Evolutionary conservation across 192 early-diverging fungal genomes (phyloP), one percentile per base, ranked within the genome.

Genomic region (Coemansia sp.): DNA sequence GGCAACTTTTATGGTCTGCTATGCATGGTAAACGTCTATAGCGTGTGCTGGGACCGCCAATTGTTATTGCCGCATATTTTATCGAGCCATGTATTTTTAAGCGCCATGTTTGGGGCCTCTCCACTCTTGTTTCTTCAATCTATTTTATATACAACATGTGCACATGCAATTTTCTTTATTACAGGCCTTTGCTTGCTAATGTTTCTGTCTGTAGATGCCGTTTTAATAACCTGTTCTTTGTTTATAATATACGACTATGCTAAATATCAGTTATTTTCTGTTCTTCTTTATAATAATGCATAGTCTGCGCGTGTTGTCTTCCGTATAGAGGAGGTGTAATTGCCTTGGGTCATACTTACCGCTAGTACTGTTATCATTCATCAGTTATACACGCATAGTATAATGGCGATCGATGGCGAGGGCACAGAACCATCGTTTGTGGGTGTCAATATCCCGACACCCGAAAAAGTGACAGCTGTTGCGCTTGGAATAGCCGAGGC

Each of bases 331-430:
- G 20, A 54, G 20, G 20, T 17, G 8, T 54, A 54, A 13, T 25
- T 54, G 25, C 2, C 25, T 2, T 7, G 20, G 51, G 14, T 50
- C 19, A 14, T 50, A 16, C 16, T 17, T 19, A 50, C 49, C 14
- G 49, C 49, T 50, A 50, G 25, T 25, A 25, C 25, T 25, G 25
- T 25, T 25, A 25, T 25, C 25, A 25, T 56, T 41, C 5, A 8
- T 40, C 45, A 7, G 10, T 53, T 51, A 25, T 13, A 25, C 25
- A 32, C 2, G 6, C 43, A 14, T 44, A 43, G 64, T 63, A 74
- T 72, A 67, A 64, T 70, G 74, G 74, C 79, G 37, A 74, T 62
- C 65, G 74, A 74, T 53, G 63, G 60, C 58, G 61, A 48, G 13
- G 59, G 51, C 63, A 39, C 70, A n/a, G 63, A 63, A 16, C 56